phyloP scores from a whole-genome alignment of 495 filamentous ascomycete genomes.

The Opeltia flavorubescens region DNA sequence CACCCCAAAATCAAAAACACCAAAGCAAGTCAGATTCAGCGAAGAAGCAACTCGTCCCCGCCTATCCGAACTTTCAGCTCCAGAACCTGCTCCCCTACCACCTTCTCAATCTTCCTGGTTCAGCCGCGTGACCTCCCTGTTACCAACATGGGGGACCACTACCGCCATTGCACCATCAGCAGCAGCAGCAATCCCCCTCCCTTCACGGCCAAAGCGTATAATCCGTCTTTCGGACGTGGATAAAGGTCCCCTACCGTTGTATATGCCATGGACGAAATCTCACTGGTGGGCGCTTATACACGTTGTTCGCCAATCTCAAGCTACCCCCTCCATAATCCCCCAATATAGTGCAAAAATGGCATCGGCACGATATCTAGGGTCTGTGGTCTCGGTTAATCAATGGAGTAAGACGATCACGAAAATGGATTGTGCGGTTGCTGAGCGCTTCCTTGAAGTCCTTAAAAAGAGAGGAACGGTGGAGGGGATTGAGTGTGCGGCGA shows the following conservation, averaged over 20 bases:
- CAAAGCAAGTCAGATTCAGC: background rate
- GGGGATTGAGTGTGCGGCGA: background rate
- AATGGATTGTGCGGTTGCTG: background rate
- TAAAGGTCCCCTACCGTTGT: conserved; percentile 6
- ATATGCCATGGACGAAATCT: conserved; percentile 10
- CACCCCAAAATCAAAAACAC: background rate
- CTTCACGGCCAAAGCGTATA: conserved; percentile 4
- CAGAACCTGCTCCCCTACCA: background rate
- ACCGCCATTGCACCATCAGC: background rate
- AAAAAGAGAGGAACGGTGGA: background rate
- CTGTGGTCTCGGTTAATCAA: background rate
- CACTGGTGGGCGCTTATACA: conserved; percentile 10
- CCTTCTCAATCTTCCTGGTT: conserved; percentile 3
- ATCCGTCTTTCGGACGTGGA: conserved; percentile 3
- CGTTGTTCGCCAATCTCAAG: background rate
- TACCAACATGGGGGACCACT: background rate
- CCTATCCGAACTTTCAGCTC: background rate
- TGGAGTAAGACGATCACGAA: conserved; percentile 1
- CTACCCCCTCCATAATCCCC: background rate
- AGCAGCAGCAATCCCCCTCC: background rate
- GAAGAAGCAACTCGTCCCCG: background rate
- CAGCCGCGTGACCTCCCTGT: background rate
- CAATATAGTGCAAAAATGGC: background rate
- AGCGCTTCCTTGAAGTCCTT: background rate
- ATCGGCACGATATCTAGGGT: background rate